Evolutionary conservation across 257 asterid species (phyloP).

Genomic region (Solanum chiquidenum): DNA sequence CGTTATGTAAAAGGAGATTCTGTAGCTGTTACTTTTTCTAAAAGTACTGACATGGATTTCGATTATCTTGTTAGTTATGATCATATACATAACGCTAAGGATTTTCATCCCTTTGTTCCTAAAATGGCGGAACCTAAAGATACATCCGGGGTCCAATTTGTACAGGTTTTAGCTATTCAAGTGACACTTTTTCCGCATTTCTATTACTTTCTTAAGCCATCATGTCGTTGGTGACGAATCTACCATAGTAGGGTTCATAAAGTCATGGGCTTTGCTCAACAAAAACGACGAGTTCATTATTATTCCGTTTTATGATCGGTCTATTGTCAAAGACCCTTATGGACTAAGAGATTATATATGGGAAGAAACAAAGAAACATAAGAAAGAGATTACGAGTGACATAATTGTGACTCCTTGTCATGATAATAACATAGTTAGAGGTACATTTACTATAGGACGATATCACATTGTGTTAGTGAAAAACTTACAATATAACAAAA

Average conservation of each 20-base stretch:
- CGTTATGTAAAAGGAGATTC: not conserved
- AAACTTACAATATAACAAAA: no score
- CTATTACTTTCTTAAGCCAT: constrained; percentile 3
- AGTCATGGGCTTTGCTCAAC: constrained; percentile 10
- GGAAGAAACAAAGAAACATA: not conserved
- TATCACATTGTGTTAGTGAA: not conserved
- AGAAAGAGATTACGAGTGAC: not conserved
- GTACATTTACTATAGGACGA: constrained; percentile 5
- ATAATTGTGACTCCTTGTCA: not conserved
- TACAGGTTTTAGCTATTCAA: constrained; percentile 7
- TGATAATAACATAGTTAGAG: not conserved
- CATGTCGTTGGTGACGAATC: constrained; percentile 7
- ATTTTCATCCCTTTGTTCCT: not conserved
- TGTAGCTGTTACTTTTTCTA: not conserved
- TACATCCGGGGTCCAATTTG: not conserved
- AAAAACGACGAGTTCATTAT: not conserved
- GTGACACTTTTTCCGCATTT: constrained; percentile 11
- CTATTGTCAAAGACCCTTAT: not conserved
- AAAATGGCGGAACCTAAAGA: not conserved
- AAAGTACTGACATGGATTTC: not conserved
- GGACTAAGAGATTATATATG: constrained; percentile 1
- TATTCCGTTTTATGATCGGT: constrained; percentile 12
- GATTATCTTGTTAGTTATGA: not conserved
- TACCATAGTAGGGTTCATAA: not conserved
- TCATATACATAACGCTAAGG: not conserved